A percentile compares a stretch with the other conserved stretches of the same genome.
Evolutionary conservation across 371 early-diverging fungal genomes (phyloP).

Genomic region (Lichtheimia hyalospora): DNA sequence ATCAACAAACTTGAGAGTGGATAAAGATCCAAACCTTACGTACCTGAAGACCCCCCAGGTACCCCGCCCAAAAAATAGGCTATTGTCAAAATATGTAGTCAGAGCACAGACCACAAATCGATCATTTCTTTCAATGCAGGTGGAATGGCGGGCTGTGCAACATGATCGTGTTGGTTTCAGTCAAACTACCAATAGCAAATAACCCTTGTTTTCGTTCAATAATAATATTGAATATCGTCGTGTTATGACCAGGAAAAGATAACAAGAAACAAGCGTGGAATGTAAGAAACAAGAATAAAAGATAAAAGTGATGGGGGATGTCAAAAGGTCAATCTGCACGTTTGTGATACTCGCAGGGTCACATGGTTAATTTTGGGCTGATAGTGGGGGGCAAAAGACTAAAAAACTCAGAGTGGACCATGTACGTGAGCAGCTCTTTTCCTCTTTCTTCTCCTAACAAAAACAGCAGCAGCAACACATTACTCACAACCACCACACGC

Average conservation of each 20-base stretch:
- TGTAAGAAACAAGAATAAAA: neutral
- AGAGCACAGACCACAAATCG: slow-evolving; percentile 2
- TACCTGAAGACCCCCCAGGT: neutral
- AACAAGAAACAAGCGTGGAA: too few relatives aligned
- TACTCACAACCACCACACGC: too few relatives aligned
- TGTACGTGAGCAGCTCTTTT: neutral
- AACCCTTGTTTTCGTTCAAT: neutral
- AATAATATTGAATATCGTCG: neutral
- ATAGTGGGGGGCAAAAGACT: too few relatives aligned
- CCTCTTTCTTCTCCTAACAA: neutral
- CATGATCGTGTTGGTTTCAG: neutral
- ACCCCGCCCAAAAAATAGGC: slow-evolving; percentile 2
- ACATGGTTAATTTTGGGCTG: neutral
- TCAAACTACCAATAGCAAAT: neutral
- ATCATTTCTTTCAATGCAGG: neutral
- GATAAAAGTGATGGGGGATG: neutral
- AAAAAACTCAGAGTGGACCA: too few relatives aligned
- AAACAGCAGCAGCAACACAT: neutral
- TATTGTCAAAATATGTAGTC: slow-evolving; percentile 1
- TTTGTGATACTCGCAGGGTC: neutral
- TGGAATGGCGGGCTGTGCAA: neutral
- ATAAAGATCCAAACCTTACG: neutral
- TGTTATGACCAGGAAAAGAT: neutral
- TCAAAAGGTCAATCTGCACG: too few relatives aligned
- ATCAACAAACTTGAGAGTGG: too few relatives aligned